A percentile compares a stretch with the other conserved stretches of the same genome.
These are phyloP conservation scores for Colletotrichum orbiculare DNA, from an alignment of 2,329 filamentous ascomycete species.

Conservation along the genomic window DNA sequence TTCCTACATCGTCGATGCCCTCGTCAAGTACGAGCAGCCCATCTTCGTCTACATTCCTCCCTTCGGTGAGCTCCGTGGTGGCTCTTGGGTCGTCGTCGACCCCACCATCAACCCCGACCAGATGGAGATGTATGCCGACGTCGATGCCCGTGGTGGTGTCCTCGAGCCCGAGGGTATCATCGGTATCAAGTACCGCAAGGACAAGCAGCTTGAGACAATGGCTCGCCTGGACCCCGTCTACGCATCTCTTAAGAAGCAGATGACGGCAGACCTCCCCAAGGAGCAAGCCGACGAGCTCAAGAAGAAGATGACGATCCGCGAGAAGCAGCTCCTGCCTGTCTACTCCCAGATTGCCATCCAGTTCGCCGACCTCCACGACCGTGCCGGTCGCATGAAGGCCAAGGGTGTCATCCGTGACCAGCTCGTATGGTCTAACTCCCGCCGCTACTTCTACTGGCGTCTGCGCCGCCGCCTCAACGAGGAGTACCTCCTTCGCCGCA, in stretches of 20 bases:
- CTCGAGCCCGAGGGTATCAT: constrained; percentile 98
- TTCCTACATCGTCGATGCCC: constrained; percentile 97
- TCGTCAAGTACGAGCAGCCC: constrained; percentile 98
- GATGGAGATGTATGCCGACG: constrained; percentile 99
- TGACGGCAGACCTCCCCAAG: constrained; percentile 73
- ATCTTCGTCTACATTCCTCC: constrained; percentile 99
- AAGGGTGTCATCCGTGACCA: constrained; percentile 91
- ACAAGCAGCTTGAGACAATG: constrained; percentile 98
- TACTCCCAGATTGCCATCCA: constrained; percentile 96
- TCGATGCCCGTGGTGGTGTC: constrained; percentile 94
- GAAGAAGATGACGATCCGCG: constrained; percentile 83
- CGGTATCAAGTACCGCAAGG: constrained; percentile 97
- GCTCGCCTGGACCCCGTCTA: constrained; percentile 89
- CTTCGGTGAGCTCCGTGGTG: constrained; percentile 95
- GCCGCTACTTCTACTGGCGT: constrained; percentile 99
- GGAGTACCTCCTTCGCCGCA: constrained; percentile 95
- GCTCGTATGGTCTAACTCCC: constrained; percentile 87
- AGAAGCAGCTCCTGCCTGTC: constrained; percentile 89
- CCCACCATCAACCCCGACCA: constrained; percentile 95
- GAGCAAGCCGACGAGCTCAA: constrained; percentile 85
- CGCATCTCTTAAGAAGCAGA: constrained; percentile 82
- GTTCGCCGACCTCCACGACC: constrained; percentile 97
- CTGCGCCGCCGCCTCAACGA: constrained; percentile 96
- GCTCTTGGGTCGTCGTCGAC: constrained; percentile 99
- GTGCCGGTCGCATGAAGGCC: constrained; percentile 96